Evolutionary conservation across 2,329 filamentous ascomycete species (phyloP), one percentile per base, ranked within the genome.

Genomic region (Talaromyces marneffei): DNA sequence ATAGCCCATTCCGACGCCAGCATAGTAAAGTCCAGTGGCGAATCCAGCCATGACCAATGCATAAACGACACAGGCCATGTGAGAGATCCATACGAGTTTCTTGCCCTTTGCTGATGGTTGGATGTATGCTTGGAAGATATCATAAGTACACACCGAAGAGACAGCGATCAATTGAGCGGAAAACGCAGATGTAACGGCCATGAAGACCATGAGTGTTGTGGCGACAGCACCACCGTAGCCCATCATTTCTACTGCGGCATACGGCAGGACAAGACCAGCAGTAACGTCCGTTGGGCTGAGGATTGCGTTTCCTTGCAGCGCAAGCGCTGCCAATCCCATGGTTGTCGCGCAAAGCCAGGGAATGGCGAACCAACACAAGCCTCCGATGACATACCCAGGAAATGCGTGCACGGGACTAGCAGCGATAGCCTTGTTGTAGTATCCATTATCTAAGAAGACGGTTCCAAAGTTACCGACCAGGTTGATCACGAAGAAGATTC

Each of bases 381-480:
- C 92, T 4, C 92, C 92, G 64, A 93, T 83, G 59, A 96, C 87
- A 70, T 96, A 96, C 18, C 92, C 92, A 0, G 92, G 92, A 2
- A 97, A 84, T 0, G 92, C 92, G 63, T 93, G 87, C 0, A 93
- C 88, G 0, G 91, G 91, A 23, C 86, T 88, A 0, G 92, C 91
- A 6, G 92, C 91, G 68, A 96, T 96, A 16, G 91, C 92, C 75
- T 96, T 96, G 81, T 96, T 94, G 77, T 92, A 96, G 78, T 95
- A 96, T 16, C 89, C 75, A 66, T 92, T 92, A 70, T 95, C 91
- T 48, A 91, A 81, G 78, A 95, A 95, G 3, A 95, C 90, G 1
- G 89, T 92, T 5, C 80, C 88, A 63, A 93, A 94, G 75, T 92
- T 92, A 42, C 90, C 90, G 37, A 92, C 88, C 53, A 90, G 87